phyloP scores from a whole-genome alignment of 1,284 basidiomycete species.

The Schizopora paradoxa region DNA sequence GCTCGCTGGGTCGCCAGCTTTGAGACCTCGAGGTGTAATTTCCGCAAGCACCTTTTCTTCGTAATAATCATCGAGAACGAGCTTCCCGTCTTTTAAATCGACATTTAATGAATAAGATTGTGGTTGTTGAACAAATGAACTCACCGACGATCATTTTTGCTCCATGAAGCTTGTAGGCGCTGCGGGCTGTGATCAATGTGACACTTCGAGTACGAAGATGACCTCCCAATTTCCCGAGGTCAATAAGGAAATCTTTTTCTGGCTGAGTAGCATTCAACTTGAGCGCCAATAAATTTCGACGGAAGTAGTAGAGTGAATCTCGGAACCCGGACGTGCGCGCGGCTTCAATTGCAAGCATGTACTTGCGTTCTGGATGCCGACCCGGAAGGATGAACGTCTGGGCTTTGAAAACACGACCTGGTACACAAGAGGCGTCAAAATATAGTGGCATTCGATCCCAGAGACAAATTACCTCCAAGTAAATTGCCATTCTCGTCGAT shows the following conservation, averaged over 20 bases:
- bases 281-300: slow-evolving; percentile 83
- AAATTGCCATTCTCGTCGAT: slow-evolving; percentile 83
- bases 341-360: slow-evolving; percentile 96
- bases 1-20: slow-evolving; percentile 70
- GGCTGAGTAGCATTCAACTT: slow-evolving; percentile 83
- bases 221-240: slow-evolving; percentile 79
- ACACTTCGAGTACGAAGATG: slow-evolving; percentile 89
- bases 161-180: slow-evolving; percentile 93
- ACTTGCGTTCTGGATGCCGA: slow-evolving; percentile 78
- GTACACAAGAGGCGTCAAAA: slow-evolving; percentile 11
- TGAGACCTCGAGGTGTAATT: slow-evolving; percentile 64
- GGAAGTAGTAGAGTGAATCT: slow-evolving; percentile 96
- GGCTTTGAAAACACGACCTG: slow-evolving; percentile 85
- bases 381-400: slow-evolving; percentile 80
- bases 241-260: slow-evolving; percentile 91
- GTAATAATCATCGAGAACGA: slow-evolving; percentile 94
- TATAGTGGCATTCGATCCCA: slow-evolving; percentile 6
- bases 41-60: slow-evolving; percentile 76
- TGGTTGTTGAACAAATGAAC: slow-evolving; percentile 24
- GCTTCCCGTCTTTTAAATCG: slow-evolving; percentile 67
- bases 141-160: slow-evolving; percentile 82
- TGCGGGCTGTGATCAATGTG: slow-evolving; percentile 88
- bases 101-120: slow-evolving; percentile 2
- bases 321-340: slow-evolving; percentile 93
- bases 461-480: slow-evolving; percentile 62